Conservation (phyloP, 306 rosid species). For the Cucurbita argyrosperma region DNA sequence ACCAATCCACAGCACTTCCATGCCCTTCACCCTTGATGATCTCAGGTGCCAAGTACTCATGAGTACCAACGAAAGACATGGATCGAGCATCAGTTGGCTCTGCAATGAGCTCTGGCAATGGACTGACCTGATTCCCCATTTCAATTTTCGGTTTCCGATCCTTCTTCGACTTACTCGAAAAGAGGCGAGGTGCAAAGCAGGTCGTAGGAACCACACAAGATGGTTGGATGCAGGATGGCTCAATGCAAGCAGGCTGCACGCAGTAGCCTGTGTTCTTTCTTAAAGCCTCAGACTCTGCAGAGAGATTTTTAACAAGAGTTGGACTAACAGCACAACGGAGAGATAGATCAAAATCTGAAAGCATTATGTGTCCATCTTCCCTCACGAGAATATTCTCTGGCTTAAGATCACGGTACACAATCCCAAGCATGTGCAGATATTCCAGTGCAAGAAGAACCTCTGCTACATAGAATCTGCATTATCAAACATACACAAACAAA, state of each 20-base stretch:
- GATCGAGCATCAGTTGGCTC: slow-evolving; percentile 98
- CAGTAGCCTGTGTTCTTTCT: slow-evolving; percentile 64
- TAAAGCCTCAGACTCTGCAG: slow-evolving; percentile 52
- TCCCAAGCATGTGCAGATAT: slow-evolving; percentile 98
- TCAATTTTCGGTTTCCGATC: slow-evolving; percentile 67
- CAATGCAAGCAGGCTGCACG: slow-evolving; percentile 90
- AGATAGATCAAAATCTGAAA: slow-evolving; percentile 89
- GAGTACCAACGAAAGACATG: slow-evolving; percentile 96
- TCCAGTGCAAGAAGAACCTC: slow-evolving; percentile 84
- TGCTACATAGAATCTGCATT: slow-evolving; percentile 88
- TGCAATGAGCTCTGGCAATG: slow-evolving; percentile 86
- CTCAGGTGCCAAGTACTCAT: slow-evolving; percentile 94
- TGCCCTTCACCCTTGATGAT: slow-evolving; percentile 96
- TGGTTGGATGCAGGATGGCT: slow-evolving; percentile 96
- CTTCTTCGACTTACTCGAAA: slow-evolving; percentile 88
- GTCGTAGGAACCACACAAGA: slow-evolving; percentile 94
- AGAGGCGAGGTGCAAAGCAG: slow-evolving; percentile 84
- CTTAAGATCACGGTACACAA: slow-evolving; percentile 97
- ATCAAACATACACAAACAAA: neutral
- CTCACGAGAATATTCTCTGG: slow-evolving; percentile 94
- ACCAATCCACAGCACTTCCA: slow-evolving; percentile 98
- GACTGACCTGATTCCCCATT: slow-evolving; percentile 79
- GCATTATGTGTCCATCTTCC: slow-evolving; percentile 97
- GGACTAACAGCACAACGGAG: slow-evolving; percentile 90
- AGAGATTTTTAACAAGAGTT: slow-evolving; percentile 59